phyloP scores from a whole-genome alignment of 352 stramenopile genomes.

The Phytophthora ohioensis region DNA sequence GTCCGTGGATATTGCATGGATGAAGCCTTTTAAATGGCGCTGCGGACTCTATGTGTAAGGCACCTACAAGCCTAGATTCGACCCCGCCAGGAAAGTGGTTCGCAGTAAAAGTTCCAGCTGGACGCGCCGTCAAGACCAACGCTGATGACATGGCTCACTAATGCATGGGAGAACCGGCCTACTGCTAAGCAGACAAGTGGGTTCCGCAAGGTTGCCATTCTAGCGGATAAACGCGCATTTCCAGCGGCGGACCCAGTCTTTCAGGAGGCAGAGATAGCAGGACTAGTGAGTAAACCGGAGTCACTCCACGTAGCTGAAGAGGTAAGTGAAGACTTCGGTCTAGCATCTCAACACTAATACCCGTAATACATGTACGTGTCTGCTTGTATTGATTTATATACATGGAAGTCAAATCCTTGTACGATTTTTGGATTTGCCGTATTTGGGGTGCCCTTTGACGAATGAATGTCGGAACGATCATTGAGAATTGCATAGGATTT shows the following conservation, averaged over 20 bases:
- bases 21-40: slow-evolving; percentile 16
- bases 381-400: neutral
- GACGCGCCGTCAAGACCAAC: neutral
- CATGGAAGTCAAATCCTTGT: neutral
- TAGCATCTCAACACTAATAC: neutral
- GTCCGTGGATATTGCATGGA: slow-evolving; percentile 26
- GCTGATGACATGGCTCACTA: too few species aligned
- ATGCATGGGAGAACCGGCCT: neutral
- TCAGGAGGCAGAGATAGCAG: neutral
- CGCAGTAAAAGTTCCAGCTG: neutral
- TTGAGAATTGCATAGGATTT: too few species aligned
- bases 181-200: neutral
- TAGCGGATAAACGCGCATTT: neutral
- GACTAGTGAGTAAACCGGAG: neutral
- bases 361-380: neutral
- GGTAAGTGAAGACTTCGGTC: neutral
- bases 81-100: neutral
- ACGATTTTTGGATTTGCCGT: neutral
- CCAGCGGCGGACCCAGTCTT: neutral
- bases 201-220: slow-evolving; percentile 1
- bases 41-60: slow-evolving; percentile 2
- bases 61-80: neutral
- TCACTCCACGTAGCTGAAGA: neutral
- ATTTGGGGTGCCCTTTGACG: too few species aligned
- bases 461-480: too few species aligned